phyloP scores from a whole-genome alignment of 805 yeast species.

The Yarrowia bubula region DNA sequence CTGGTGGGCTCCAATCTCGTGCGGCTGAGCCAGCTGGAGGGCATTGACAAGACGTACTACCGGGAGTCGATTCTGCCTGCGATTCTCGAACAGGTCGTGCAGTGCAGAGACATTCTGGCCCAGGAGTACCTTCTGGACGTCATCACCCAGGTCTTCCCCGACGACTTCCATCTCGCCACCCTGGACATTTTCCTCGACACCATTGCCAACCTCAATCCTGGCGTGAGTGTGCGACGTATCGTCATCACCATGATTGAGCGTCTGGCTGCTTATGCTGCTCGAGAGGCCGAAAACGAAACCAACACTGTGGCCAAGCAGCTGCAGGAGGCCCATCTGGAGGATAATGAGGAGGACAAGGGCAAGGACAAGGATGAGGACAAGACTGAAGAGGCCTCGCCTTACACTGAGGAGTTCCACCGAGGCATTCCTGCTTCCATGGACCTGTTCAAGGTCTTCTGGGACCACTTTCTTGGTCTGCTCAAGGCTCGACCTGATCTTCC shows the following conservation, averaged over 20 bases:
- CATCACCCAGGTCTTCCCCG: conserved; percentile 91
- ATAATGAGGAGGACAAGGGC: conserved; percentile 4
- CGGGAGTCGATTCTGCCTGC: conserved; percentile 66
- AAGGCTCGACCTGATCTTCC: conserved; percentile 64
- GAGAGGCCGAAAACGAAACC: conserved; percentile 32
- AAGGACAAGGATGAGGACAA: conserved; percentile 19
- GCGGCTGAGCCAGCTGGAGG: conserved; percentile 77
- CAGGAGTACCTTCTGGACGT: conserved; percentile 91
- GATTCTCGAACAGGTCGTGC: conserved; percentile 83
- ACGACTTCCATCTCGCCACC: conserved; percentile 78
- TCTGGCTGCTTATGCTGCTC: conserved; percentile 34
- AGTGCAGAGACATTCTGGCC: conserved; percentile 87
- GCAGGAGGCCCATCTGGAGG: conserved; percentile 13
- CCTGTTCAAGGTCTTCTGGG: conserved; percentile 65
- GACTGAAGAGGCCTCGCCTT: background rate
- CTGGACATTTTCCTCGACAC: conserved; percentile 65
- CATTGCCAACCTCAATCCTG: conserved; percentile 64
- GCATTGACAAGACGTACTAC: conserved; percentile 51
- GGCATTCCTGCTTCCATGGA: conserved; percentile 36
- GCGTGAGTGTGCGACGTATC: conserved; percentile 64
- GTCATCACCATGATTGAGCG: conserved; percentile 71
- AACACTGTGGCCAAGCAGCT: conserved; percentile 20
- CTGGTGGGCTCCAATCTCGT: conserved; percentile 92
- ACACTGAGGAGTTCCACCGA: conserved; percentile 18
- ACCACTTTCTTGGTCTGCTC: conserved; percentile 55